A percentile compares a stretch with the other conserved stretches of the same genome.
Conservation (phyloP, 257 asterid genomes). For the Leptodermis oblonga region DNA sequence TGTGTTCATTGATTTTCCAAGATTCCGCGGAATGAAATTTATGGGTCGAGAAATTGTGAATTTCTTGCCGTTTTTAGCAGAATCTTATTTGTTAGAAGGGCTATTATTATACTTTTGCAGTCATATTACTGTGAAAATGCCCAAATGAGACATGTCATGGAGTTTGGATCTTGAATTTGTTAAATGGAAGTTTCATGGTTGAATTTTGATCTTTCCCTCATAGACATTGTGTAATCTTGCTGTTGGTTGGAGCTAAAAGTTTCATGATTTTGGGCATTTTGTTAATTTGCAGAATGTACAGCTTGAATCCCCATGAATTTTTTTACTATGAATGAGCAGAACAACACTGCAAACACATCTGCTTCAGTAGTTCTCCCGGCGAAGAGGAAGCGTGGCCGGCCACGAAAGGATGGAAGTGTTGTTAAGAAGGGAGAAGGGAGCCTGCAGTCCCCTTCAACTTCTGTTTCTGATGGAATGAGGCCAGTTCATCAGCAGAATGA, state of each 20-base stretch:
- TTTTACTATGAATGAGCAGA: constrained; percentile 39
- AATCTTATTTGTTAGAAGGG: not conserved
- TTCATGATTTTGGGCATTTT: not conserved
- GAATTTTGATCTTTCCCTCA: not conserved
- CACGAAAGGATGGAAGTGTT: constrained; percentile 57
- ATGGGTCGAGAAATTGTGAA: not conserved
- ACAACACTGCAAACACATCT: constrained; percentile 15
- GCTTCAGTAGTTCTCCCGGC: constrained; percentile 40
- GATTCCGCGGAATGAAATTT: not conserved
- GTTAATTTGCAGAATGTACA: not conserved
- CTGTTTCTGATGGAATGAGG: constrained; percentile 17
- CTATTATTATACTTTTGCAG: not conserved
- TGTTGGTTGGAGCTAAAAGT: not conserved
- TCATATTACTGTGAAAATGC: not conserved
- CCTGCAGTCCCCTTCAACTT: constrained; percentile 28
- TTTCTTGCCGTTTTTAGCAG: not conserved
- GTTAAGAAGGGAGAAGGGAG: constrained; percentile 24
- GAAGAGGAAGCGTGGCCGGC: constrained; percentile 79
- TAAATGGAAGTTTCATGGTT: not conserved
- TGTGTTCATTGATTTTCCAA: not conserved
- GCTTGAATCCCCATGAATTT: not conserved
- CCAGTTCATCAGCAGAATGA: constrained; percentile 11
- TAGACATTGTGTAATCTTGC: not conserved
- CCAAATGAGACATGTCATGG: not conserved
- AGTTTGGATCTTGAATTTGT: not conserved